Conservation (phyloP, 192 early-diverging fungal genomes). For the Backusella luteola region DNA sequence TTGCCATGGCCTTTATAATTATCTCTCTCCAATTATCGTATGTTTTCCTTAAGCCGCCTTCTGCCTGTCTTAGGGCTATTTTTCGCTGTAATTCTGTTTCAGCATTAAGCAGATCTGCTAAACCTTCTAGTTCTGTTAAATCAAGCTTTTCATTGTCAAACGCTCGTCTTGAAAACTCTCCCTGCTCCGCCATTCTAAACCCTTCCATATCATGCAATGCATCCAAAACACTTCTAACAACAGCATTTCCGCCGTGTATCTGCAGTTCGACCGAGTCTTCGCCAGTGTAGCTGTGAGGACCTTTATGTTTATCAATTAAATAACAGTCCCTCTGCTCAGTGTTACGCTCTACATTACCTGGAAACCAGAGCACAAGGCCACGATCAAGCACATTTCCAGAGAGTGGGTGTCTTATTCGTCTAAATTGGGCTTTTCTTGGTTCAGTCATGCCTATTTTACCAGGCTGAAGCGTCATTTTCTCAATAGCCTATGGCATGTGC, state of each 20-base stretch:
- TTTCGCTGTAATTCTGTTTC: constrained; percentile 74
- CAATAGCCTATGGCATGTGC: constrained; percentile 11
- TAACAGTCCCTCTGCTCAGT: not conserved
- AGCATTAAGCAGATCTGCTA: constrained; percentile 75
- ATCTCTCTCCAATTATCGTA: constrained; percentile 65
- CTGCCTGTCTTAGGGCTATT: constrained; percentile 67
- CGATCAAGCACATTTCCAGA: constrained; percentile 53
- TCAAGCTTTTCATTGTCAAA: constrained; percentile 75
- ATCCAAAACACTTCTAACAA: constrained; percentile 53
- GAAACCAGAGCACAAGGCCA: constrained; percentile 58
- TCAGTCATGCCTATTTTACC: constrained; percentile 20
- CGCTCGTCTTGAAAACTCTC: constrained; percentile 73
- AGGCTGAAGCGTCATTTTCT: constrained; percentile 28
- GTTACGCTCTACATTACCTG: constrained; percentile 31
- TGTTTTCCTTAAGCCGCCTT: constrained; percentile 58
- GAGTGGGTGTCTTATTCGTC: constrained; percentile 44
- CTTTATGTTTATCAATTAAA: constrained; percentile 21
- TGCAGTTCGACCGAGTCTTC: constrained; percentile 77
- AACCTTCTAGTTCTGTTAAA: constrained; percentile 69
- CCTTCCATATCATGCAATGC: constrained; percentile 47
- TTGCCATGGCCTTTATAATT: constrained; percentile 58
- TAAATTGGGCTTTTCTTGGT: constrained; percentile 45
- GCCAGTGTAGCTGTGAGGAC: constrained; percentile 70
- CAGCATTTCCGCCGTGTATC: constrained; percentile 72
- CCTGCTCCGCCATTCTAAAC: constrained; percentile 67